Base-by-base conservation (phyloP, 2,329 filamentous ascomycete genomes). In the Coniochaeta sp. region DNA sequence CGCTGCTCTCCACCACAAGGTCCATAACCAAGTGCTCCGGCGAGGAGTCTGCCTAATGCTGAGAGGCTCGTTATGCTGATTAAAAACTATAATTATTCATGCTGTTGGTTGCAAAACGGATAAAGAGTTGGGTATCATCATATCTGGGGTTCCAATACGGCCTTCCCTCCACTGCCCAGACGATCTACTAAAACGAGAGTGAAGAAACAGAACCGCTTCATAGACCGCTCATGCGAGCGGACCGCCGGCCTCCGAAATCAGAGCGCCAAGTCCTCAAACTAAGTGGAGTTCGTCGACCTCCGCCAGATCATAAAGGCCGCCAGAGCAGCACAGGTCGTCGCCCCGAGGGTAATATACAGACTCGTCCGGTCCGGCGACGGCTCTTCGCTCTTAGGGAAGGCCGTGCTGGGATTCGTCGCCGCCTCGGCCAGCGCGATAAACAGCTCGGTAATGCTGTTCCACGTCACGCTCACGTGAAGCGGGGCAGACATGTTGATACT, bases 391-490 rank as follows among this genome's bases (percentile, higher is more conserved):
- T 93, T 95, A 0, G 95, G 93, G 68, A 96, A 96, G 0, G 89
- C 93, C 0, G 87, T 89, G 67, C 88, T 92, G 0, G 95, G 95
- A 69, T 92, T 92, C 52, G 93, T 95, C 6, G 93, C 93, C 44
- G 91, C 89, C 74, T 98, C 95, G 7, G 95, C 95, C 60, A 98
- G 83, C 38, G 85, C 88, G 26, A 97, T 91, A 74, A 98, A 99
- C 38, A 98, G 83, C 74, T 99, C 95, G 64, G 89, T 89, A 66
- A 98, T 96, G 68, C 90, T 96, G 68, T 85, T 87, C 95, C 95
- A 99, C 7, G 89, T 95, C 33, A 95, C 92, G 69, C 91, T 96
- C 59, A 97, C 95, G 76, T 99, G 96, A 44, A 98, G 78, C 6
- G 95, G 95, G 2, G 93, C 88, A 60, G 89, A 87, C 90, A 98